A percentile compares a stretch with the other conserved stretches of the same genome.
Conservation (phyloP, 495 filamentous ascomycete genomes). For the Penicillium parvum region DNA sequence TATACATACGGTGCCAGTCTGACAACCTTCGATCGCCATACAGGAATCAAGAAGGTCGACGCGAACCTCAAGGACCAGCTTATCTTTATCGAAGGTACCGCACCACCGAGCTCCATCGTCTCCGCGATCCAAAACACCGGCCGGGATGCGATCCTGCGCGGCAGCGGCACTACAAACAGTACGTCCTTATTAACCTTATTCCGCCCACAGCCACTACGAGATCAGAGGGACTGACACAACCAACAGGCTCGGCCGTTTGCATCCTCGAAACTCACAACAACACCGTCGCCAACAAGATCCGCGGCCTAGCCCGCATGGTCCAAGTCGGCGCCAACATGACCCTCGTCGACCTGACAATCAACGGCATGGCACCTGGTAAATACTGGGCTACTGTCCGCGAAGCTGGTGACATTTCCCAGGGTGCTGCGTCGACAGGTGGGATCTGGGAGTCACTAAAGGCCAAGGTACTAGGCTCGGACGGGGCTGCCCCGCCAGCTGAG, state of each 20-base stretch:
- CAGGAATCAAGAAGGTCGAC: constrained; percentile 47
- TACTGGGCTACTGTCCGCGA: constrained; percentile 81
- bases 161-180: constrained; percentile 82
- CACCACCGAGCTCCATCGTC: constrained; percentile 84
- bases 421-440: constrained; percentile 73
- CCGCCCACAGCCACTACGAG: constrained; percentile 2
- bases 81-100: constrained; percentile 49
- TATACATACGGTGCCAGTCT: not conserved
- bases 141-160: constrained; percentile 88
- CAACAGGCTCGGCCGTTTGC: constrained; percentile 80
- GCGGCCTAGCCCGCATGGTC: constrained; percentile 76
- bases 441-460: constrained; percentile 65
- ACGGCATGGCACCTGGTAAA: constrained; percentile 72
- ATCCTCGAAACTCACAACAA: constrained; percentile 87
- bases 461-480: constrained; percentile 43
- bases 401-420: constrained; percentile 84
- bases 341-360: constrained; percentile 81
- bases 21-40: constrained; percentile 1
- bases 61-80: constrained; percentile 47
- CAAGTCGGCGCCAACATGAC: constrained; percentile 72
- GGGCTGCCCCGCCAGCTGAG: constrained; percentile 10
- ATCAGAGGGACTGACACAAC: not conserved
- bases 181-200: constrained; percentile 28
- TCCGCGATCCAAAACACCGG: constrained; percentile 84
- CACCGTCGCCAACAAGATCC: constrained; percentile 55